These are phyloP conservation scores for Paraleonurus japonicus DNA, from an alignment of 257 asterid species.

Conservation along the genomic window DNA sequence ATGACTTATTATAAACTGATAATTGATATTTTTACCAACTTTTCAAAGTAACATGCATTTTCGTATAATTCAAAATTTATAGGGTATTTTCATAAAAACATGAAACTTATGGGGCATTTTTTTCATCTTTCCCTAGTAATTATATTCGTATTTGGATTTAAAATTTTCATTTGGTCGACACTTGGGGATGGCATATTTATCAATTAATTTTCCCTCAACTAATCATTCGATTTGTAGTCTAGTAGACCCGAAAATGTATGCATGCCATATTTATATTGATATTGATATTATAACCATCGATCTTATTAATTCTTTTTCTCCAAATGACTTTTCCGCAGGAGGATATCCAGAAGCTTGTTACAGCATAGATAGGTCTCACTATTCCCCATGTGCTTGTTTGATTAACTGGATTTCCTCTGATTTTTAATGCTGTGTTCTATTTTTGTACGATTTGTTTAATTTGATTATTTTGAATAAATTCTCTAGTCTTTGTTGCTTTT, in stretches of 20 bases:
- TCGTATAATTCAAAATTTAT: too few species aligned
- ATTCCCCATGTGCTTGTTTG: conserved; percentile 10
- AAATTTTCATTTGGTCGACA: not conserved
- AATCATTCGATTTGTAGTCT: too few species aligned
- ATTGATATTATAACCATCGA: too few species aligned
- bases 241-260: not conserved
- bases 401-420: not conserved
- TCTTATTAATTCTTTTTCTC: not conserved
- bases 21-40: too few species aligned
- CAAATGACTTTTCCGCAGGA: conserved; percentile 38
- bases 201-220: not conserved
- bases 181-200: not conserved
- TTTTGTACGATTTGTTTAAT: not conserved
- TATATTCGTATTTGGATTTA: not conserved
- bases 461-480: conserved; percentile 8
- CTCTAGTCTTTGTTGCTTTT: not conserved
- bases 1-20: too few species aligned
- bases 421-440: not conserved
- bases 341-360: conserved; percentile 66
- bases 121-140: not conserved
- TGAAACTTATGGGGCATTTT: too few species aligned
- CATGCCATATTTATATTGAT: too few species aligned
- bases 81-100: too few species aligned
- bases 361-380: conserved; percentile 35
- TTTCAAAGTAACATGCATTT: too few species aligned